phyloP scores from a whole-genome alignment of 176 grass and related monocot species.

The Melocanna baccifera region DNA sequence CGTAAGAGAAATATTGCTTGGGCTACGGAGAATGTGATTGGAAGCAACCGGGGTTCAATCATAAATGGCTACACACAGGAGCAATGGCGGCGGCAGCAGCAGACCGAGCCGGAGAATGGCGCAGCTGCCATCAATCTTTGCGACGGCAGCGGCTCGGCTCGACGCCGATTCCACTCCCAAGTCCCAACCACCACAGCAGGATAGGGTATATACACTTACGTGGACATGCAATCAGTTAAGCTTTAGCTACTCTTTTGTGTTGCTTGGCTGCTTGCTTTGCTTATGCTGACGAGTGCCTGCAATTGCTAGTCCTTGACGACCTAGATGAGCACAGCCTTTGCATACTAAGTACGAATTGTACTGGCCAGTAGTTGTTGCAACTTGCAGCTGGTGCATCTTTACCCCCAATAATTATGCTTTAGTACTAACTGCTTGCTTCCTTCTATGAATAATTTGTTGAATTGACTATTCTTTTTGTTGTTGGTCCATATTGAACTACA shows the following conservation, averaged over 20 bases:
- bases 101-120: conserved; percentile 41
- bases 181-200: conserved; percentile 47
- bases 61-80: conserved; percentile 40
- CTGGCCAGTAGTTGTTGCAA: conserved; percentile 39
- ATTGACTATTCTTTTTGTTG: background rate
- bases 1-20: conserved; percentile 14
- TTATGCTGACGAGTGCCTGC: conserved; percentile 34
- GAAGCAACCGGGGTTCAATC: conserved; percentile 8
- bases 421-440: conserved; percentile 16
- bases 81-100: conserved; percentile 36
- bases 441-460: background rate
- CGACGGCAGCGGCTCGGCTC: conserved; percentile 50
- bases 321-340: conserved; percentile 38
- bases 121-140: conserved; percentile 52
- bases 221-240: conserved; percentile 7
- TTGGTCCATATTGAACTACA: background rate
- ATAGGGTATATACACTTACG: conserved; percentile 58
- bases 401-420: conserved; percentile 37
- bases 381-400: conserved; percentile 23
- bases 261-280: conserved; percentile 49
- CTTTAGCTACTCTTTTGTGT: conserved; percentile 34
- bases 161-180: conserved; percentile 58
- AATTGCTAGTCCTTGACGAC: conserved; percentile 20
- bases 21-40: conserved; percentile 32
- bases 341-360: conserved; percentile 37